Evolutionary conservation across 2,329 filamentous ascomycete genomes (phyloP), one percentile per base, ranked within the genome.

Genomic region (Pseudocercospora fijiensis): DNA sequence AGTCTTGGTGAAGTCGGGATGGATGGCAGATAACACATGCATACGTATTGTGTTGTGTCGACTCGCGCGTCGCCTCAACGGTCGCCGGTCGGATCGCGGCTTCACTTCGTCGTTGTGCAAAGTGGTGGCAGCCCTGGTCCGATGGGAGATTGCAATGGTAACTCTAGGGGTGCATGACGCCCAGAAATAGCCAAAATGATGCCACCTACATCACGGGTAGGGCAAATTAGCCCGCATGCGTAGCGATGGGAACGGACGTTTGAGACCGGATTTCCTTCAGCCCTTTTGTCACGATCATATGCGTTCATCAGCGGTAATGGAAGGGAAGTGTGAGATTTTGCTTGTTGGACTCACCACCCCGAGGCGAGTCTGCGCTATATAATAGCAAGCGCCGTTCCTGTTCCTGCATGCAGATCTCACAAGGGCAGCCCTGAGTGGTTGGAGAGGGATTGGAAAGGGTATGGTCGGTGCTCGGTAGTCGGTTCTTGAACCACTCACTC

Each of bases 381-480:
- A n/a, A n/a, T n/a, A n/a, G n/a, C n/a, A 64, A 61, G 43, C 55
- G 58, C 53, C 61, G 62, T 64, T 64, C 62, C 62, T 64, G 62
- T 64, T 64, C 62, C 62, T 64, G 62, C 62, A 64, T 43, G 30
- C 37, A 11, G 62, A 58, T 61, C 61, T 47, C 43, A n/a, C 33
- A 20, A 62, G 18, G 18, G 33, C 33, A 52, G 43, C 26, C 33
- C 30, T 64, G 59, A 61, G 37, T 61, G 63, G 63, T 59, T 49
- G 59, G 56, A 47, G 37, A 4, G 28, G 2, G 22, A 20, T 47
- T 41, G 43, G 58, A 63, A 41, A 33, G 43, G 62, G 62, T 43
- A 61, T 61, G 58, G 62, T 56, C 58, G 43, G 57, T 26, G 51
- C n/a, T 58, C n/a, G 37, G n/a, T 61, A 53, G 62, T 56, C 58